phyloP scores from a whole-genome alignment of 345 rosid genomes.

The Gossypium raimondii region DNA sequence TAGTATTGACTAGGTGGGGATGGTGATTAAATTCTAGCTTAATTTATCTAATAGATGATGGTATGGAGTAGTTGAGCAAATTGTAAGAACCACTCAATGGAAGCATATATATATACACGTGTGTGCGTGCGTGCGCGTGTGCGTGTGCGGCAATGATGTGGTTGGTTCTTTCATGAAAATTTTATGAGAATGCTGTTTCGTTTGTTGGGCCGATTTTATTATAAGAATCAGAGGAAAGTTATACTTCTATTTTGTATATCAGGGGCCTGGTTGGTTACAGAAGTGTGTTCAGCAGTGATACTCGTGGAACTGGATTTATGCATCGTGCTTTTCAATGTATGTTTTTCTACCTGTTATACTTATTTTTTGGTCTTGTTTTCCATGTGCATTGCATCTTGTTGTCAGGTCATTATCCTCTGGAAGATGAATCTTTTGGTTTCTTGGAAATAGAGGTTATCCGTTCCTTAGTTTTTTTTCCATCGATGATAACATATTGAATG shows the following conservation, averaged over 20 bases:
- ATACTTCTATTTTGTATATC: conserved; percentile 13
- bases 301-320: conserved; percentile 98
- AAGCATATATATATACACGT: background rate
- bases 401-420: background rate
- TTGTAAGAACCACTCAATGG: too few species aligned
- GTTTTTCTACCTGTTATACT: conserved; percentile 22
- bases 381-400: conserved; percentile 6
- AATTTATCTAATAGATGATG: background rate
- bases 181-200: background rate
- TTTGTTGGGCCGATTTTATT: background rate
- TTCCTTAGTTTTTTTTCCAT: background rate
- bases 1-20: background rate
- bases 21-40: background rate
- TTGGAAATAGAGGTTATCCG: background rate
- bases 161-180: conserved; percentile 1
- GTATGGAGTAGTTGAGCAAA: background rate
- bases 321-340: conserved; percentile 95
- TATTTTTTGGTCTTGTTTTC: conserved; percentile 3
- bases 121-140: too few species aligned
- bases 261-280: conserved; percentile 99
- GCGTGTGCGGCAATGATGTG: background rate
- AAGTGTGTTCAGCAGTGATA: conserved; percentile 96
- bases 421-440: background rate
- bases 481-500: background rate
- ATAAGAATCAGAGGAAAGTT: background rate